Base-by-base conservation (phyloP, 139 green algal species). In the Edaphochlamys debaryana region DNA sequence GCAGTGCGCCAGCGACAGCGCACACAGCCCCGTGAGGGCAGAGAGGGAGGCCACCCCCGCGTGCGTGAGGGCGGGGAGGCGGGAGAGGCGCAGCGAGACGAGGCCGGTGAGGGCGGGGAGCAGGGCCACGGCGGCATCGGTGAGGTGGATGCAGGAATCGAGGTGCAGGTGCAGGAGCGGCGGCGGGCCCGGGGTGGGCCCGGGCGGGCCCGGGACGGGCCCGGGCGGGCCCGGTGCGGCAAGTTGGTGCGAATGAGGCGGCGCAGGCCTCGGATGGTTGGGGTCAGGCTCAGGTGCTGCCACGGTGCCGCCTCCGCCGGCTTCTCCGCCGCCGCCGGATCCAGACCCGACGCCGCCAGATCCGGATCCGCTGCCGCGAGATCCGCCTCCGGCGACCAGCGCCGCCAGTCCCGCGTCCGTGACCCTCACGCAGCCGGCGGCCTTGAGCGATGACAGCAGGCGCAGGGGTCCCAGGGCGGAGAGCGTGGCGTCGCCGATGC, bases 1-100 rank as follows among this genome's bases (percentile, higher is more conserved):
- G 79, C 91, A 94, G 58, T 91, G 84, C 48, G 86, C 87, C 40
- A 94, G 78, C 73, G 85, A 91, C 34, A 94, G 83, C 23, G 82
- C 86, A n/a, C 79, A 88, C 70, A 94, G 86, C 69, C 85, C 79
- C 30, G 69, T 79, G 32, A 92, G 73, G 9, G 40, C 69, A 8
- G 79, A 52, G 41, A 94, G 80, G 27, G 80, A 48, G 20, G 50
- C 60, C 64, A 94, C 79, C 0, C 90, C 90, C 40, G 37, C 68
- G 64, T 92, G 84, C 2, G 86, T 94, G 11, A 94, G 64, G 25
- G 81, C 68, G 20, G 45, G 42, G 77, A 88, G 92, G 40, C 88
- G 70, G 25, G 75, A 78, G 13, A 94, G 69, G 0, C 88, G 79
- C 64, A 94, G 82, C 42, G 80, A 89, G 0, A 87, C 91, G 9